Percentiles rank a stretch among this genome's conserved stretches.
These are phyloP conservation scores for Curvularia hawaiiensis DNA, from an alignment of 2,329 filamentous ascomycete species.

Conservation along the genomic window DNA sequence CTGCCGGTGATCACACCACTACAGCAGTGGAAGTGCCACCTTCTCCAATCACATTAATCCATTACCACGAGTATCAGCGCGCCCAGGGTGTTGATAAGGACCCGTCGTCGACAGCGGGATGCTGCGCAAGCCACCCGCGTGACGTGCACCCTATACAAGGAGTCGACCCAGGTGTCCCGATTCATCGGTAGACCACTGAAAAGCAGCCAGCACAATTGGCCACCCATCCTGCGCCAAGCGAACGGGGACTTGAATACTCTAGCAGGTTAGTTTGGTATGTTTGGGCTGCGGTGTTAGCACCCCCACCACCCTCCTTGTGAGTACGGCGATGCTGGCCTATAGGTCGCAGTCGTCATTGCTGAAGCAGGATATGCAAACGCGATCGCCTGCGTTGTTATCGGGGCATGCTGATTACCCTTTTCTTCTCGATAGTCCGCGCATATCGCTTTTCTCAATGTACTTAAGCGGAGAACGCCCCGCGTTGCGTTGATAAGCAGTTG, in stretches of 20 bases:
- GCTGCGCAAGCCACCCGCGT: slow-evolving; percentile 18
- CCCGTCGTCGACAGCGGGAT: slow-evolving; percentile 20
- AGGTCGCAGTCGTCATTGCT: slow-evolving; percentile 8
- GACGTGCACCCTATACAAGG: slow-evolving; percentile 12
- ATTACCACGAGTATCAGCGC: slow-evolving; percentile 8
- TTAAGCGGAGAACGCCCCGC: slow-evolving; percentile 19
- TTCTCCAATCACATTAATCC: slow-evolving; percentile 4
- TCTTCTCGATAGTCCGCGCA: slow-evolving; percentile 15
- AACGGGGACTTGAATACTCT: slow-evolving; percentile 40
- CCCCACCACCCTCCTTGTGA: slow-evolving; percentile 25
- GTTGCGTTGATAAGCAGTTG: slow-evolving; percentile 17
- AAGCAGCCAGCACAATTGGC: slow-evolving; percentile 10
- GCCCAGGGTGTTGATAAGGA: slow-evolving; percentile 16
- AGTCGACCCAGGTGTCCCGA: slow-evolving; percentile 1
- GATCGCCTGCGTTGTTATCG: slow-evolving; percentile 8
- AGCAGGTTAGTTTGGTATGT: slow-evolving; percentile 37
- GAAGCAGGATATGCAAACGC: slow-evolving; percentile 6
- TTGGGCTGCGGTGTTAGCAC: slow-evolving; percentile 23
- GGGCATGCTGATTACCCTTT: slow-evolving; percentile 15
- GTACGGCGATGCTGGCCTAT: slow-evolving; percentile 18
- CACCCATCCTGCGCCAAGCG: slow-evolving; percentile 22
- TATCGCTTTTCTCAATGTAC: slow-evolving; percentile 13
- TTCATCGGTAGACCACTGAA: slow-evolving; percentile 13
- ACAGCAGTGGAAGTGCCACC: background rate
- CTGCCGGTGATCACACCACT: slow-evolving; percentile 1